Base-by-base conservation (phyloP, 805 yeast species). In the Danielia reshetovae region DNA sequence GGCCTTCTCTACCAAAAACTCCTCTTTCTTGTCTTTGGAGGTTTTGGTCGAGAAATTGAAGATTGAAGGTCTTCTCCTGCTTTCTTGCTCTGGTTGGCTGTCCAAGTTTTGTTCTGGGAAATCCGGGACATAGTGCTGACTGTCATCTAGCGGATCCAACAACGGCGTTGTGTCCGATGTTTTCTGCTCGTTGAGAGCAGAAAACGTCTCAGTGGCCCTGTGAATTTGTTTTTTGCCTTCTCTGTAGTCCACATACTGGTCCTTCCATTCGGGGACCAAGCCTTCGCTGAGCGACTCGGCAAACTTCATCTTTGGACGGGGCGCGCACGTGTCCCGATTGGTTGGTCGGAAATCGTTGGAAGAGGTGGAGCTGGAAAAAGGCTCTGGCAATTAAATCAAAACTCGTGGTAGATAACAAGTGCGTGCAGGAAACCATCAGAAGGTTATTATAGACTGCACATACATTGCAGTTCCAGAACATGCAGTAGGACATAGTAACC, bases 231-330 rank as follows among this genome's bases (percentile, higher is more conserved):
- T 72, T 51, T 78, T 78, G 27, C 84, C 83, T 8, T 59, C 54
- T 46, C 79, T 78, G 54, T 82, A 82, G 51, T 85, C 83, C 22
- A 89, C 68, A 52, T 89, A 89, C 51, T 80, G 79, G 35, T 77
- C 81, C 51, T 77, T 79, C 97, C 97, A 89, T 51, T 84, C 95
- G 4, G 96, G 95, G 36, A 84, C 83, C 24, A 78, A 69, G 37
- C 81, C 81, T 32, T 80, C 81, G 43, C 71, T 74, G 38, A 81
- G 62, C 16, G 83, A 76, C 42, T 77, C 81, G 9, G 80, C 81
- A 52, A 81, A 81, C 60, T 81, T 81, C 89, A 81, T 81, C 6
- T n/a, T n/a, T n/a, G n/a, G n/a, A n/a, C n/a, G n/a, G 34, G 3
- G n/a, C n/a, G n/a, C n/a, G n/a, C n/a, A n/a, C n/a, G n/a, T n/a